Conservation (phyloP, 768 basidiomycete species). For the Pulveroboletus sp. region DNA sequence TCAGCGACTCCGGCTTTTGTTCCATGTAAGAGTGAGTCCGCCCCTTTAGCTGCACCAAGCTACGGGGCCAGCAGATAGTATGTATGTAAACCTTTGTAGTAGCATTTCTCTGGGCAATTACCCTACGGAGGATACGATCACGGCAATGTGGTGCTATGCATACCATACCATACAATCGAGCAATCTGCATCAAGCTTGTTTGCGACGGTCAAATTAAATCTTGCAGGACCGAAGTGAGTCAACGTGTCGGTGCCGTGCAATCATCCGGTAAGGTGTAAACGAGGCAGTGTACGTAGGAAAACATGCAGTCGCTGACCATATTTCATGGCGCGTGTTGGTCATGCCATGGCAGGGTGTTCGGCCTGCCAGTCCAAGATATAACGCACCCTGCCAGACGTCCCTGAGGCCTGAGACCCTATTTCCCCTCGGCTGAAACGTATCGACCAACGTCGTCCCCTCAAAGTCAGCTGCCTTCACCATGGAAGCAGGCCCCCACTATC, state of each 20-base stretch:
- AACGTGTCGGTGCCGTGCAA: constrained; percentile 8
- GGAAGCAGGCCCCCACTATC: constrained; percentile 29
- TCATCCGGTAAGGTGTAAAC: constrained; percentile 11
- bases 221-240: constrained; percentile 25
- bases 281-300: constrained; percentile 28
- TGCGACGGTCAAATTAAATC: constrained; percentile 12
- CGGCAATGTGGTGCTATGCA: constrained; percentile 14
- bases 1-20: constrained; percentile 48
- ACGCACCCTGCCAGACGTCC: constrained; percentile 16
- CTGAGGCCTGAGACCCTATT: constrained; percentile 16
- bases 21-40: constrained; percentile 28
- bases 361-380: constrained; percentile 30
- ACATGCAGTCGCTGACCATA: constrained; percentile 20
- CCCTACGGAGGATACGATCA: constrained; percentile 6
- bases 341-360: constrained; percentile 27
- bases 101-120: constrained; percentile 7
- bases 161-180: constrained; percentile 11
- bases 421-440: constrained; percentile 11
- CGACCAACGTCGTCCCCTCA: constrained; percentile 4
- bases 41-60: not conserved
- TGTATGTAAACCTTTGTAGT: constrained; percentile 6
- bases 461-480: constrained; percentile 13
- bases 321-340: constrained; percentile 27
- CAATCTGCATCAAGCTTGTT: not conserved
- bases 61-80: constrained; percentile 2